Base-by-base conservation (phyloP, 1,284 basidiomycete genomes). In the Cryptococcus sp. region DNA sequence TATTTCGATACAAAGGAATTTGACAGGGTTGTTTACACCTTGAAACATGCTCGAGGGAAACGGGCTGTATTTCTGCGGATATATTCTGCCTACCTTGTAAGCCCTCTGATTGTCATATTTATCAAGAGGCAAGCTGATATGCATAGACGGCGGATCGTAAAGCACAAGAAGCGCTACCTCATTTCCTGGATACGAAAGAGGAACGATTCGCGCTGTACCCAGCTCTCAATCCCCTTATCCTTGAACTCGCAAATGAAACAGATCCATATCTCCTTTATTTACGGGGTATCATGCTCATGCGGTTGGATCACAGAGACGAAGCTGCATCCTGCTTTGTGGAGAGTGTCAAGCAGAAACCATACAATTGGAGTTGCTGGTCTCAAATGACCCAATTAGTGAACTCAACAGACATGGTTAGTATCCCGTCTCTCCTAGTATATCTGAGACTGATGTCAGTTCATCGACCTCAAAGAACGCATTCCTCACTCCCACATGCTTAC, bases 301-400 rank as follows among this genome's bases (percentile, higher is more conserved):
- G 89, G 14, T 76, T 93, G 50, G 83, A 83, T 45, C 80, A 86
- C 58, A 81, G 88, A 40, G 85, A 89, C 57, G 88, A 91, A 67
- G 91, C 94, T 0, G 87, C 94, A 32, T 90, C 92, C 66, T 83
- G 80, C 59, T 81, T 85, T 7, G 77, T 97, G 18, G 74, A 83
- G 31, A 93, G 91, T 5, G 85, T 98, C 45, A 80, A 82, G 46
- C 79, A 80, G 3, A 91, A 87, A 66, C 86, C 90, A 7, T 98
- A 91, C 85, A 98, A 98, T 69, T 99, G 96, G 94, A 89, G 88
- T 23, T 81, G 86, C 3, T 99, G 96, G 94, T 78, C 82, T 19
- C 80, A 91, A 49, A 78, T 97, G 19, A 84, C 84, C 1, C 83
- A 83, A 48, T 86, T 90, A 63, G 81, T 96, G 24, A 84, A 86